Evolutionary conservation across 2,329 filamentous ascomycete genomes (phyloP), one percentile per base, ranked within the genome.

Genomic region (Xylaria digitata): DNA sequence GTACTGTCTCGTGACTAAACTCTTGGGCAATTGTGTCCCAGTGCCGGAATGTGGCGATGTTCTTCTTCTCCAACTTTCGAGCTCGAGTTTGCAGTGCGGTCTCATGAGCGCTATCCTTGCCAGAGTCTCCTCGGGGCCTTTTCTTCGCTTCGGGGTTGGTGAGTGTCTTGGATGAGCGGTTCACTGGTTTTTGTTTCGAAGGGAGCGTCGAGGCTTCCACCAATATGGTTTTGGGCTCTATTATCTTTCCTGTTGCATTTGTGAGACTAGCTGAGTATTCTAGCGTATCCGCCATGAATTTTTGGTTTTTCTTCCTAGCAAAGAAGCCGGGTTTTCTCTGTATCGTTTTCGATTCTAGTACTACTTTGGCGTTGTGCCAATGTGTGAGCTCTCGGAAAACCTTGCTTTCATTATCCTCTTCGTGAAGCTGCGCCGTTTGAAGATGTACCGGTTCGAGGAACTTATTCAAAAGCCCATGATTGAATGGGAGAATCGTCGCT

Each of bases 181-280:
- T 52, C 6, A 43, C 1, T n/a, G 26, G 1, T 40, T n/a, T 61
- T 64, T 30, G 56, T 50, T 56, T 75, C 23, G 64, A 57, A 2
- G 42, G 9, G 1, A 8, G 2, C 15, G 46, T 37, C 46, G 60
- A 17, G 3, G 32, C 21, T 50, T 86, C 83, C 1, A 90, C 84
- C 55, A 93, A 85, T 56, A 93, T 86, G 3, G 82, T 86, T 74
- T 92, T 89, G 0, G 89, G 89, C 26, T 90, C 83, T 5, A 92
- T 82, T 2, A 80, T 81, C 69, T 88, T 91, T 2, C 89, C 90
- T 1, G 84, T 81, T 0, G 87, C 82, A 63, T 89, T 90, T 0
- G 89, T 91, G 53, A 93, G 81, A 76, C 89, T 92, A 13, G 88
- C 89, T 1, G 91, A 89, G 75, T 93, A 94, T 1, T 84, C 82